phyloP scores from a whole-genome alignment of 306 rosid genomes.

The Trifolium dubium region DNA sequence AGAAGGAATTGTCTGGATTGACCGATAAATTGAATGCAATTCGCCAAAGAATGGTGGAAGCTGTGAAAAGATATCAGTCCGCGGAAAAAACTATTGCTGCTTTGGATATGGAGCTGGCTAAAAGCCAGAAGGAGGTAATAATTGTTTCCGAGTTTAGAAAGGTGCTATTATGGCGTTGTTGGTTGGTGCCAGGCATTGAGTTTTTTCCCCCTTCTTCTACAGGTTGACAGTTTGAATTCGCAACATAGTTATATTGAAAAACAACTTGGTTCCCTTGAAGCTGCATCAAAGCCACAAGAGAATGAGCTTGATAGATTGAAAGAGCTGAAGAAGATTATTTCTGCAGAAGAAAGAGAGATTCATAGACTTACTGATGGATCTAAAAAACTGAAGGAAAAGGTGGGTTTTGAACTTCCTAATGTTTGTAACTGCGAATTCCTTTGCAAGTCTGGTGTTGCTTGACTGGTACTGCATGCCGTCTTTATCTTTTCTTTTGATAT shows the following conservation, averaged over 20 bases:
- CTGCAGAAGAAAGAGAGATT: conserved; percentile 73
- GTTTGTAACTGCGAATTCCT: conserved; percentile 10
- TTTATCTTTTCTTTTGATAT: conserved; percentile 23
- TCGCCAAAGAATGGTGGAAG: conserved; percentile 67
- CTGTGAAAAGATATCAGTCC: conserved; percentile 65
- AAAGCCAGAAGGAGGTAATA: conserved; percentile 82
- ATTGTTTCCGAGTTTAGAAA: conserved; percentile 23
- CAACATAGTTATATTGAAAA: conserved; percentile 79
- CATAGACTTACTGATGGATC: conserved; percentile 71
- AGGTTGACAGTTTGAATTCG: conserved; percentile 83
- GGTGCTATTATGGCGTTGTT: conserved; percentile 21
- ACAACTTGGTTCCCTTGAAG: conserved; percentile 81
- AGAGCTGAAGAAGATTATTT: conserved; percentile 66
- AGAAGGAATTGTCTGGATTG: conserved; percentile 63
- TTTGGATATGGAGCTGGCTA: conserved; percentile 88
- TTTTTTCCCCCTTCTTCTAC: conserved; percentile 35
- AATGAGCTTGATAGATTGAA: conserved; percentile 74
- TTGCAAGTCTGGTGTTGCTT: conserved; percentile 31
- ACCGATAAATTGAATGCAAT: conserved; percentile 57
- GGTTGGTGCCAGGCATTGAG: conserved; percentile 17
- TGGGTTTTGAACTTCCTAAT: conserved; percentile 39
- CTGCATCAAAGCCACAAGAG: conserved; percentile 73
- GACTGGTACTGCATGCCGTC: conserved; percentile 29
- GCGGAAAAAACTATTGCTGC: conserved; percentile 66
- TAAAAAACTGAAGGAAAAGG: conserved; percentile 84